These are phyloP conservation scores for Fagus sylvatica DNA, from an alignment of 306 rosid species.

Conservation along the genomic window DNA sequence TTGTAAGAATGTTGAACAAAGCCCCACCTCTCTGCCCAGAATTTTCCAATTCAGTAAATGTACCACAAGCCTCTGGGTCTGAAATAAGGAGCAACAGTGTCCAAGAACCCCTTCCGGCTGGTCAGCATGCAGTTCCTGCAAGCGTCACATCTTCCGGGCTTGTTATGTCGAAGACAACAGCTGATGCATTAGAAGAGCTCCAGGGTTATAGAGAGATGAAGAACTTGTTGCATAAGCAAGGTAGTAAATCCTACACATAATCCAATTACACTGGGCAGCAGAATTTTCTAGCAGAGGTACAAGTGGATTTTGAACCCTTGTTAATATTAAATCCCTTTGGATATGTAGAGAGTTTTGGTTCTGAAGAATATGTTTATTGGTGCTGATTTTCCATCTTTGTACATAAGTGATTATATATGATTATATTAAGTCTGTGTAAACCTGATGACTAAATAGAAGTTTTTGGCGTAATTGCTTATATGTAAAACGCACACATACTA, in stretches of 20 bases:
- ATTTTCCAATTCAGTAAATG: slow-evolving; percentile 37
- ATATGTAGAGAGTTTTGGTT: slow-evolving; percentile 28
- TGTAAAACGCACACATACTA: not conserved
- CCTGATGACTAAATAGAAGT: not conserved
- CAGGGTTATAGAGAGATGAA: slow-evolving; percentile 72
- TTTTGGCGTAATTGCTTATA: not conserved
- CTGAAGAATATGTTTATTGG: not conserved
- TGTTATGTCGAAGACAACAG: slow-evolving; percentile 51
- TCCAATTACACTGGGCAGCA: slow-evolving; percentile 12
- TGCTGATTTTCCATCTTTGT: slow-evolving; percentile 23
- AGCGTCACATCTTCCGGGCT: slow-evolving; percentile 48
- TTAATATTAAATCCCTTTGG: slow-evolving; percentile 22
- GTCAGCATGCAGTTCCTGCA: slow-evolving; percentile 27
- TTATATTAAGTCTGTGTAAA: not conserved
- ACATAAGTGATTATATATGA: slow-evolving; percentile 18
- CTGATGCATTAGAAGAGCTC: slow-evolving; percentile 86
- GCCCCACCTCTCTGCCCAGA: slow-evolving; percentile 84
- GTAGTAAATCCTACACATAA: slow-evolving; percentile 36
- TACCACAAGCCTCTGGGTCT: slow-evolving; percentile 26
- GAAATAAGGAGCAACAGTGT: slow-evolving; percentile 33
- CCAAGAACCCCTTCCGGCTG: slow-evolving; percentile 39
- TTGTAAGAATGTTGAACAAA: slow-evolving; percentile 69
- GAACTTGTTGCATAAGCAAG: slow-evolving; percentile 49
- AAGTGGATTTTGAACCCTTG: slow-evolving; percentile 2
- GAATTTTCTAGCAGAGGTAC: slow-evolving; percentile 1